Conservation (phyloP, 139 green algal genomes). For the Spirogloea muscicola region DNA sequence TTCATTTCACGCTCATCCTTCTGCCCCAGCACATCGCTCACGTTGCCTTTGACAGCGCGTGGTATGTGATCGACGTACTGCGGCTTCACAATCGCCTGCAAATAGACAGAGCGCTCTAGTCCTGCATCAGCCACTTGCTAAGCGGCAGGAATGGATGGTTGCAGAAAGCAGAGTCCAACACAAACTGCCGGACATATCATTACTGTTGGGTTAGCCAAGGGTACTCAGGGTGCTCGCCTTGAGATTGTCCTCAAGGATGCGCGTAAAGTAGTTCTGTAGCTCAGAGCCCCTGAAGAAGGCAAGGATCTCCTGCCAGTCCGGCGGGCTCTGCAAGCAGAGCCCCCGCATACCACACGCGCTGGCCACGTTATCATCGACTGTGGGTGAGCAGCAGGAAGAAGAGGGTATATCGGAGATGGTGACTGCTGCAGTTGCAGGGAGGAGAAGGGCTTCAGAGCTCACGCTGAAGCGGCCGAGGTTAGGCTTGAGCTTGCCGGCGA, state of each 20-base stretch:
- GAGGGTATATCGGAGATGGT: neutral
- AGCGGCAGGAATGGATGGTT: too few relatives aligned
- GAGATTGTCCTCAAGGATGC: slow-evolving; percentile 94
- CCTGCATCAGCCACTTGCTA: neutral
- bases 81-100: slow-evolving; percentile 78
- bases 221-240: slow-evolving; percentile 56
- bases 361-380: neutral
- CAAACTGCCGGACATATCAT: too few relatives aligned
- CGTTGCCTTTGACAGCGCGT: slow-evolving; percentile 88
- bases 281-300: slow-evolving; percentile 93
- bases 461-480: slow-evolving; percentile 93
- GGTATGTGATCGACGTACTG: slow-evolving; percentile 98
- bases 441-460: neutral
- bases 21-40: slow-evolving; percentile 53
- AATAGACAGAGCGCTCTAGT: too few relatives aligned
- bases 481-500: slow-evolving; percentile 97
- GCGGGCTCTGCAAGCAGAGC: slow-evolving; percentile 58
- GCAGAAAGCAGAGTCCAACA: too few relatives aligned
- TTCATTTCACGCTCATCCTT: slow-evolving; percentile 80
- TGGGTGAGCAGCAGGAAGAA: neutral
- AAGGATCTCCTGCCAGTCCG: slow-evolving; percentile 97
- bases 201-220: neutral
- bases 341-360: neutral
- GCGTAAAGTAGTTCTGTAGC: slow-evolving; percentile 99
- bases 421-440: neutral